A percentile compares a stretch with the other conserved stretches of the same genome.
Evolutionary conservation across 2,329 filamentous ascomycete genomes (phyloP).

Genomic region (Sphaceloma murrayae): DNA sequence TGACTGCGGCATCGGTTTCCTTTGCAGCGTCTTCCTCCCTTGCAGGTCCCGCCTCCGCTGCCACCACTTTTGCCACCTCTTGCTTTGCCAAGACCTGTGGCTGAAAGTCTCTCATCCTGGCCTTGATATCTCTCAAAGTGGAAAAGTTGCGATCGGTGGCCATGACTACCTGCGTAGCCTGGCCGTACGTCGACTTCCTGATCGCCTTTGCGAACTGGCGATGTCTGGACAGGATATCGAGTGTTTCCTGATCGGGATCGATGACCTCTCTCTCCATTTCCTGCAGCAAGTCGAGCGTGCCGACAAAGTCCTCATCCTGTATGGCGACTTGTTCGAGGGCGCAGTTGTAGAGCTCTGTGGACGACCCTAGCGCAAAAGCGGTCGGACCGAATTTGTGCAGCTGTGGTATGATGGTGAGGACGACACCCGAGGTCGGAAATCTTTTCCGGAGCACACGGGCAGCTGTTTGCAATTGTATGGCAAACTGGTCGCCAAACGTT

Average conservation of each 20-base stretch:
- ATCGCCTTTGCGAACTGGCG: slow-evolving; percentile 24
- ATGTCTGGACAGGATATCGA: slow-evolving; percentile 30
- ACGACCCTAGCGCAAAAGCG: slow-evolving; percentile 62
- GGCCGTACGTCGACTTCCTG: slow-evolving; percentile 20
- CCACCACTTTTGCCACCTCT: too few species aligned
- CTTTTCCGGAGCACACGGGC: slow-evolving; percentile 48
- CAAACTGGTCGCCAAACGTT: slow-evolving; percentile 55
- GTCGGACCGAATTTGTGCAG: slow-evolving; percentile 59
- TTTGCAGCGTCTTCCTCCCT: too few species aligned
- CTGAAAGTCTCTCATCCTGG: neutral
- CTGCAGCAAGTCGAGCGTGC: slow-evolving; percentile 45
- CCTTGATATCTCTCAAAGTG: neutral
- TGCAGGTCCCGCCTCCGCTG: too few species aligned
- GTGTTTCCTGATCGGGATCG: slow-evolving; percentile 34
- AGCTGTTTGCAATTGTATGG: slow-evolving; percentile 50
- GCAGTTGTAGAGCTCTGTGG: slow-evolving; percentile 59
- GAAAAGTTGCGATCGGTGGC: slow-evolving; percentile 20
- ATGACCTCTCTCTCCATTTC: slow-evolving; percentile 29
- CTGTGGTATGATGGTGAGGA: slow-evolving; percentile 53
- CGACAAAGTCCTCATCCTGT: slow-evolving; percentile 48
- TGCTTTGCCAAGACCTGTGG: neutral
- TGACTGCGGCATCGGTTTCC: neutral
- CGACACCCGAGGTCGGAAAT: slow-evolving; percentile 53
- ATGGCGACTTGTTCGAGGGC: slow-evolving; percentile 54
- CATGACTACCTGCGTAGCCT: slow-evolving; percentile 25